Base-by-base conservation (phyloP, 257 asterid species). In the Oldenlandia corymbosa region DNA sequence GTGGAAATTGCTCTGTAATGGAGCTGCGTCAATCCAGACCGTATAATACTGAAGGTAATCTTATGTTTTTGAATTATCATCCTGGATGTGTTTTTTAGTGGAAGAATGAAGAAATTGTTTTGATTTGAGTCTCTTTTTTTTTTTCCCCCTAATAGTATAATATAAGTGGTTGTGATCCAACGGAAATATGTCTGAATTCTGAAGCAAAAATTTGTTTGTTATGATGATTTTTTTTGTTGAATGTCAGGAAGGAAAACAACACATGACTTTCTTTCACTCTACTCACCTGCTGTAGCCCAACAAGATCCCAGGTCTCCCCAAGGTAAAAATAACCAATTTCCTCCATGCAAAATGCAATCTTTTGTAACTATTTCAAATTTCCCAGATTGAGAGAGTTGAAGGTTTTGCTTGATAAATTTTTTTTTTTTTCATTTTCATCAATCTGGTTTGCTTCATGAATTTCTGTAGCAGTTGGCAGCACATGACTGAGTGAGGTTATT, bases 231-330 rank as follows among this genome's bases (percentile, higher is more conserved):
- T 7, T 43, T 4, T 45, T 4, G 36, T 32, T 18, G 16, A 20
- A 20, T 47, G 17, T 23, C 71, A 78, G 83, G 78, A 36, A 71
- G 83, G 49, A 71, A 71, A 54, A 86, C 81, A 23, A 91, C 97
- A 50, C 97, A 85, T 76, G 98, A 92, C 80, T 92, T 92, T 83
- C 95, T 92, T 68, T 88, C 98, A 53, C 93, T 86, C 36, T 87
- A 81, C 71, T 76, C 97, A 43, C 65, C 94, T 50, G n/a, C n/a
- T n/a, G n/a, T n/a, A n/a, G 77, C 74, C 73, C 94, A 83, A 47
- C 97, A 86, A 82, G 96, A 92, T 86, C 93, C 96, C 64, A 75
- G 83, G 58, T 85, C 93, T 71, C 51, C 83, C n/a, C 94, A 78
- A 74, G 83, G 83, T 78, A 68, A 69, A 60, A 52, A 7, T 59